Evolutionary conservation across 2,329 filamentous ascomycete species (phyloP), one percentile per base, ranked within the genome.

Genomic region (Aureobasidium uvarum): DNA sequence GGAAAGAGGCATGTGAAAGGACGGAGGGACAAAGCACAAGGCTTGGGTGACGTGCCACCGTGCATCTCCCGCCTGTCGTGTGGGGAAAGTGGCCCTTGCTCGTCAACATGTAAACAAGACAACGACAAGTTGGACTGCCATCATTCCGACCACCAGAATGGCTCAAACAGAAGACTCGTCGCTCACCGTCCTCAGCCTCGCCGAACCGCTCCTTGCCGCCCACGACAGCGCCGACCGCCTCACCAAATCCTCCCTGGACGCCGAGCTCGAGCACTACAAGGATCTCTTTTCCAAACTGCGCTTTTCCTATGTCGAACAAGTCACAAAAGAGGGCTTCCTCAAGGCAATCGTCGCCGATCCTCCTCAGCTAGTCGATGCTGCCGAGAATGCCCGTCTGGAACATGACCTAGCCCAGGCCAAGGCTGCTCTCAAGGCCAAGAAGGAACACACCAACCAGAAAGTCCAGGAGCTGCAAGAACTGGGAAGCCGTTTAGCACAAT

Each of bases 261-360:
- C 90, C 33, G 94, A 98, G 76, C 83, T 98, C 33, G 82, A 84
- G 36, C 93, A 98, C 77, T 97, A 98, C 80, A 92, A 91, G 79
- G 93, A 97, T 78, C 85, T 98, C 23, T 99, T 98, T 78, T 89
- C 92, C 48, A 98, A 99, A 79, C 84, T 98, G 45, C 91, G 94
- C 71, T 98, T 98, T 81, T 96, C 91, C 69, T 98, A 98, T 78
- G 90, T 97, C 71, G 95, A 99, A 78, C 95, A 98, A 81, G 92
- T 98, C 68, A 98, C 94, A 51, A 99, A 98, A 79, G 95, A 99
- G 77, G 96, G 96, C 74, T 98, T 97, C 77, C 88, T 99, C 64
- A 91, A 92, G 70, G 89, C 91, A 69, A 96, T 98, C 71, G 92
- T 96, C 18, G 92, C 91, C 68, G 91, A 96, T 68, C 92, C 93